These are phyloP conservation scores for Gentiana straminea DNA, from an alignment of 257 asterid genomes.

Conservation along the genomic window DNA sequence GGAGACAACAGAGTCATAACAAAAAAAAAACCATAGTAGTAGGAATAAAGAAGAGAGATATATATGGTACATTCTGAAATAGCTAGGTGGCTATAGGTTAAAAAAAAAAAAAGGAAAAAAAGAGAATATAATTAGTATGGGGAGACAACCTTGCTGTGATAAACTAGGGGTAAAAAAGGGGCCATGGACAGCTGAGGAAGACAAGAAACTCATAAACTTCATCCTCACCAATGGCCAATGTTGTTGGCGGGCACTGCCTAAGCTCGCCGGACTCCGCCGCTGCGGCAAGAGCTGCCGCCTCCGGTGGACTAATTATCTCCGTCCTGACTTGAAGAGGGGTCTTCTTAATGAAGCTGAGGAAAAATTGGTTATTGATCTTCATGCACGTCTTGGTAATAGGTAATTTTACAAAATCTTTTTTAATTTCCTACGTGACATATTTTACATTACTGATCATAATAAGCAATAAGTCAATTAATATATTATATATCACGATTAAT, in stretches of 20 bases:
- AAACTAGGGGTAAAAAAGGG: constrained; percentile 95
- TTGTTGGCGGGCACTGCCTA: constrained; percentile 97
- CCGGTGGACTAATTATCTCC: constrained; percentile 95
- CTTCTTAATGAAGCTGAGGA: constrained; percentile 85
- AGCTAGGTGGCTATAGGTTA: not conserved
- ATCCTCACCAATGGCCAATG: constrained; percentile 88
- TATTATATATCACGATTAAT: too few species aligned
- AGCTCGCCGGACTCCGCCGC: constrained; percentile 95
- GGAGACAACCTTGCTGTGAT: constrained; percentile 97
- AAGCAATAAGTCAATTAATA: too few species aligned
- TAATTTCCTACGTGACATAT: too few species aligned
- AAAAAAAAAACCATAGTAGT: not conserved
- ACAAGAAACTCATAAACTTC: constrained; percentile 71
- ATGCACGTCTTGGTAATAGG: constrained; percentile 93
- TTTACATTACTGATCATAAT: too few species aligned
- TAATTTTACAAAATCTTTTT: constrained; percentile 2
- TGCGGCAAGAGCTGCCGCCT: constrained; percentile 97
- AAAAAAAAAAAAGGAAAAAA: not conserved
- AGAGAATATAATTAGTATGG: constrained; percentile 27
- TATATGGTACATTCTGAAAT: too few species aligned
- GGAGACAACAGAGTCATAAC: constrained; percentile 21
- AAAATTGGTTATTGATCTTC: constrained; percentile 80
- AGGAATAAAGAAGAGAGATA: too few species aligned
- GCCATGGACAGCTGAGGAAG: constrained; percentile 98
- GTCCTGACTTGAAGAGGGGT: constrained; percentile 93